Evolutionary conservation across 1,284 basidiomycete genomes (phyloP).

Genomic region (Violaceomyces palustris): DNA sequence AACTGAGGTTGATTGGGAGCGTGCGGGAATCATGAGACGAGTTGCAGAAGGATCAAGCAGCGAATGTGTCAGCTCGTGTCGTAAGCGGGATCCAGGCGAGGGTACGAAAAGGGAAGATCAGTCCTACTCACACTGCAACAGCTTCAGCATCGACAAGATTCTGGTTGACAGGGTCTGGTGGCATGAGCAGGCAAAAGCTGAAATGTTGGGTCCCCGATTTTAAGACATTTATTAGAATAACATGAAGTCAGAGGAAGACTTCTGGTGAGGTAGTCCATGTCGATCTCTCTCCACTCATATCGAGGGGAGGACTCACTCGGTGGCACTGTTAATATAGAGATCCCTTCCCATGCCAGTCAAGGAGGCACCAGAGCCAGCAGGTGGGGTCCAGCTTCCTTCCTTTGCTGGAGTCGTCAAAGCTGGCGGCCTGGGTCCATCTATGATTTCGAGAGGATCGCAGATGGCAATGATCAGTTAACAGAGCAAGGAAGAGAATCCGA

Average conservation of each 20-base stretch:
- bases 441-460: conserved; percentile 9
- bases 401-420: conserved; percentile 15
- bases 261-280: background rate
- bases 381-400: conserved; percentile 23
- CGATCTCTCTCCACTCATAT: background rate
- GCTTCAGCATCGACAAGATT: conserved; percentile 48
- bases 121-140: conserved; percentile 21
- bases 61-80: no score
- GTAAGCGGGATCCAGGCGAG: no score
- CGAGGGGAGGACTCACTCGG: conserved; percentile 7
- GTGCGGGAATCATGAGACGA: no score
- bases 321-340: conserved; percentile 32
- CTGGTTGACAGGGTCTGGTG: conserved; percentile 39
- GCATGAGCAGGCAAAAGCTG: conserved; percentile 42
- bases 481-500: no score
- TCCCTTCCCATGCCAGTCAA: conserved; percentile 17
- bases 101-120: no score
- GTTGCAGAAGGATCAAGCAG: no score
- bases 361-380: conserved; percentile 11
- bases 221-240: no score
- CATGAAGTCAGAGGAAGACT: no score
- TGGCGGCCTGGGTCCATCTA: conserved; percentile 19
- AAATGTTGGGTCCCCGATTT: background rate
- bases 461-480: no score
- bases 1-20: no score